These are phyloP conservation scores for Metarhizium album DNA, from an alignment of 2,329 filamentous ascomycete species.

Conservation along the genomic window DNA sequence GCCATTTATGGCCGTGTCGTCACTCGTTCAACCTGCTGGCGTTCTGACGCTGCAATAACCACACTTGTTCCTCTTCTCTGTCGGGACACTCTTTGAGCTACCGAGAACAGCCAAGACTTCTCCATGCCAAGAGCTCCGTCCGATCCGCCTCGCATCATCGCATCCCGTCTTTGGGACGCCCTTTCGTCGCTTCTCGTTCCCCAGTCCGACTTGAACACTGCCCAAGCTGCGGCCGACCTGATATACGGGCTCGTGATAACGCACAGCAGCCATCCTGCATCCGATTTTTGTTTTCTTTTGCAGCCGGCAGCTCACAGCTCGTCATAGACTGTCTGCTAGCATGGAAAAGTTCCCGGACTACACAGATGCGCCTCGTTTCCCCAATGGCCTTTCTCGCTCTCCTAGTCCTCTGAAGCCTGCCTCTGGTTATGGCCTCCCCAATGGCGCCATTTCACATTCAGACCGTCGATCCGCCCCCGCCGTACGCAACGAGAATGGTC, in stretches of 20 bases:
- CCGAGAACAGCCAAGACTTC: no score
- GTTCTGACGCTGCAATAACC: neutral
- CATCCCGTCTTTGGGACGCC: neutral
- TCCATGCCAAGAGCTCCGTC: neutral
- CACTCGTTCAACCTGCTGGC: neutral
- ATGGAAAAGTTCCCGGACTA: conserved; percentile 51
- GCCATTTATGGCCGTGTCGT: neutral
- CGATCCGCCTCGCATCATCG: neutral
- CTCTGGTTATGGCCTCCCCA: conserved; percentile 14
- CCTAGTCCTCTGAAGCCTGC: conserved; percentile 18
- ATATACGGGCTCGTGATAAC: neutral
- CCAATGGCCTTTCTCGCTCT: conserved; percentile 16
- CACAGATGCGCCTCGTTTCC: conserved; percentile 30
- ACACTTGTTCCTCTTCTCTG: neutral
- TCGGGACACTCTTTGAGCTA: no score
- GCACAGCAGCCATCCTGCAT: neutral
- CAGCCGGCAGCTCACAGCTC: neutral
- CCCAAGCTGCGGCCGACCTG: neutral
- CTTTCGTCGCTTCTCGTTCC: neutral
- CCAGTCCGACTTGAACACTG: neutral
- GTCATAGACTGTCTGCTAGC: neutral
- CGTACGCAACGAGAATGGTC: conserved; percentile 2
- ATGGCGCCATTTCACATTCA: conserved; percentile 15
- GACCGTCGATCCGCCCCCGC: conserved; percentile 9
- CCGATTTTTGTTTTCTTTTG: neutral